A percentile compares a stretch with the other conserved stretches of the same genome.
Evolutionary conservation across 441 rosid genomes (phyloP).

Genomic region (Erodium trifolium): DNA sequence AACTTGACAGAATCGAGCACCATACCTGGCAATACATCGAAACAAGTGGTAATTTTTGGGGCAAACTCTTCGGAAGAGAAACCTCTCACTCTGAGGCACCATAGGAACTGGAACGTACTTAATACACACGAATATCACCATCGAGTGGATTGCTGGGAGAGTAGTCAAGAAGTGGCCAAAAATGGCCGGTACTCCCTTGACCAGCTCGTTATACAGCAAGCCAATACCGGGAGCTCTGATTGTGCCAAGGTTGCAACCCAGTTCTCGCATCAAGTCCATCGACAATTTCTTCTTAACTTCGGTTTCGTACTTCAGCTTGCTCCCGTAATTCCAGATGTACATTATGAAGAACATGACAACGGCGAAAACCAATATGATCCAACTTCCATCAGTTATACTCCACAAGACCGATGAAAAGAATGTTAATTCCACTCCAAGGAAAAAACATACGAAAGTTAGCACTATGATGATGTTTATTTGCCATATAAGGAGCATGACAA

Average conservation of each 20-base stretch:
- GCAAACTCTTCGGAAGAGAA: conserved; percentile 87
- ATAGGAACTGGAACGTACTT: conserved; percentile 94
- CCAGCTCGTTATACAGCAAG: conserved; percentile 86
- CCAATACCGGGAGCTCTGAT: conserved; percentile 98
- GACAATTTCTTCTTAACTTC: conserved; percentile 87
- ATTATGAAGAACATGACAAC: conserved; percentile 75
- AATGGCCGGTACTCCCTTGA: conserved; percentile 86
- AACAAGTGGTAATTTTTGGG: conserved; percentile 82
- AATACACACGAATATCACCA: conserved; percentile 88
- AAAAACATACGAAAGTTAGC: conserved; percentile 48
- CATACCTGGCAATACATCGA: conserved; percentile 94
- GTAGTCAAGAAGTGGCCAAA: conserved; percentile 94
- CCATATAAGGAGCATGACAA: conserved; percentile 99
- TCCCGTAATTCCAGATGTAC: conserved; percentile 94
- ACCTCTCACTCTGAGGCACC: conserved; percentile 92
- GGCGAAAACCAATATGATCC: conserved; percentile 86
- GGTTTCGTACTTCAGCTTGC: conserved; percentile 92
- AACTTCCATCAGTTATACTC: conserved; percentile 82
- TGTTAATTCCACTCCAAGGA: conserved; percentile 68
- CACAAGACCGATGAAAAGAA: conserved; percentile 85
- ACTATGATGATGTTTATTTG: conserved; percentile 79
- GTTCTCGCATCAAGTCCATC: conserved; percentile 81
- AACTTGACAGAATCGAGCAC: conserved; percentile 18
- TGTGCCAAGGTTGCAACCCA: conserved; percentile 89
- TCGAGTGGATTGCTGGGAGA: conserved; percentile 94